These are phyloP conservation scores for Boletus sensibilis DNA, from an alignment of 768 basidiomycete species.

Conservation along the genomic window DNA sequence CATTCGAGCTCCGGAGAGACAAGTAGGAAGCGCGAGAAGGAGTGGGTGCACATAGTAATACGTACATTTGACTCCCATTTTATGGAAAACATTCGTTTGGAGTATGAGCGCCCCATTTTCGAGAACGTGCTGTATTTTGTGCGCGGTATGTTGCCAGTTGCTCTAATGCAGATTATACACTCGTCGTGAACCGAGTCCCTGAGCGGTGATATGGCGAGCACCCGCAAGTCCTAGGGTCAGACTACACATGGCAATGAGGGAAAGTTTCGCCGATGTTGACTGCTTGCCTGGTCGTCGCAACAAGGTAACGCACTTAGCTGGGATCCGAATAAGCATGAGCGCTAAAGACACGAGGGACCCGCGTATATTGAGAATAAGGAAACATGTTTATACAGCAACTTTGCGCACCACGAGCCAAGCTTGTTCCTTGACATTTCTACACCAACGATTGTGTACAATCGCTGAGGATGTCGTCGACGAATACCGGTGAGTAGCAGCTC, in stretches of 20 bases:
- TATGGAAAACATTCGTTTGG: neutral
- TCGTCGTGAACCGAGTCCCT: neutral
- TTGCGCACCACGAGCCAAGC: no score
- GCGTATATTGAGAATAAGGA: neutral
- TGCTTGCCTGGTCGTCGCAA: neutral
- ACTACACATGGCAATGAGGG: neutral
- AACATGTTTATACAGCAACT: neutral
- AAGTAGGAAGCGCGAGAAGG: no score
- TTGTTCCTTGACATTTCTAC: neutral
- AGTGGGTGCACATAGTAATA: no score
- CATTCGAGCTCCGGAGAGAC: no score
- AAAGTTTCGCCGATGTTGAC: neutral
- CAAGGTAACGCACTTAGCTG: neutral
- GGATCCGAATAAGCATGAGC: neutral
- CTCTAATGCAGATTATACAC: neutral
- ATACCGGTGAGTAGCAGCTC: no score
- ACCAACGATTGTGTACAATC: neutral
- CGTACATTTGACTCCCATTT: neutral
- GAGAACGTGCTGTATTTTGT: neutral
- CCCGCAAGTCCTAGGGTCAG: no score
- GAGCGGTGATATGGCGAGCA: neutral
- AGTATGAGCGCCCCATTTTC: neutral
- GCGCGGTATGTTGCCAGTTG: neutral
- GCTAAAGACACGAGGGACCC: neutral
- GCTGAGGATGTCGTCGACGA: neutral